phyloP scores from a whole-genome alignment of 2,329 filamentous ascomycete species.

The Colletotrichum horii region DNA sequence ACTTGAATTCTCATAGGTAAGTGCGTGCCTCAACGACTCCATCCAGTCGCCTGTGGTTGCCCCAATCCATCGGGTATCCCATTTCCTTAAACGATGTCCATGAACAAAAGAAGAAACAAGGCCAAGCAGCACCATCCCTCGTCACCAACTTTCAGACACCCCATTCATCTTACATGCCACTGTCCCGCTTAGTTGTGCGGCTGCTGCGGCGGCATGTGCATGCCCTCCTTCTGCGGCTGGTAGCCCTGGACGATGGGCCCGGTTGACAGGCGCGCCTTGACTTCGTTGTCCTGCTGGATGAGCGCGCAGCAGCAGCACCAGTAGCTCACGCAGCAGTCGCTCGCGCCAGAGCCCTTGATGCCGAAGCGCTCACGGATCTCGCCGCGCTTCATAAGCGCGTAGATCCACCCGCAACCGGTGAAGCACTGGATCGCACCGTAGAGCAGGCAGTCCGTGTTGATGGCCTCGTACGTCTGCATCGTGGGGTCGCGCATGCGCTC shows the following conservation, averaged over 20 bases:
- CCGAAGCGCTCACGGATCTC: slow-evolving; percentile 59
- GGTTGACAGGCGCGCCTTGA: slow-evolving; percentile 32
- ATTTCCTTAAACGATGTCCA: not conserved
- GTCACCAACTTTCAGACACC: not conserved
- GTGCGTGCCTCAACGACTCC: not conserved
- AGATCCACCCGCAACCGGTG: slow-evolving; percentile 50
- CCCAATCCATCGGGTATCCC: slow-evolving; percentile 7
- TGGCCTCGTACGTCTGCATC: slow-evolving; percentile 39
- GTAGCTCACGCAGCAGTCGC: slow-evolving; percentile 57
- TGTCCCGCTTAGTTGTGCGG: not conserved
- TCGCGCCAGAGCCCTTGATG: slow-evolving; percentile 52
- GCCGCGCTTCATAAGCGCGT: slow-evolving; percentile 56
- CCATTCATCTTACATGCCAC: not conserved
- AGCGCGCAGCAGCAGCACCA: slow-evolving; percentile 63
- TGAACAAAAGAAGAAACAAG: not conserved
- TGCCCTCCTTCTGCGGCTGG: slow-evolving; percentile 40
- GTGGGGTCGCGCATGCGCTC: slow-evolving; percentile 49
- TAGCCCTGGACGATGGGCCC: slow-evolving; percentile 35
- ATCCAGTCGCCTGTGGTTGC: not conserved
- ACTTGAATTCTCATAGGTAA: not conserved
- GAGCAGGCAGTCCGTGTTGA: slow-evolving; percentile 49
- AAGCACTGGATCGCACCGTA: slow-evolving; percentile 41
- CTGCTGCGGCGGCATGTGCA: slow-evolving; percentile 36
- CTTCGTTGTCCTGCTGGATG: slow-evolving; percentile 65
- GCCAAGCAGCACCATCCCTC: not conserved